Conservation (phyloP, 192 early-diverging fungal species). For the Backusella tarrabulga region DNA sequence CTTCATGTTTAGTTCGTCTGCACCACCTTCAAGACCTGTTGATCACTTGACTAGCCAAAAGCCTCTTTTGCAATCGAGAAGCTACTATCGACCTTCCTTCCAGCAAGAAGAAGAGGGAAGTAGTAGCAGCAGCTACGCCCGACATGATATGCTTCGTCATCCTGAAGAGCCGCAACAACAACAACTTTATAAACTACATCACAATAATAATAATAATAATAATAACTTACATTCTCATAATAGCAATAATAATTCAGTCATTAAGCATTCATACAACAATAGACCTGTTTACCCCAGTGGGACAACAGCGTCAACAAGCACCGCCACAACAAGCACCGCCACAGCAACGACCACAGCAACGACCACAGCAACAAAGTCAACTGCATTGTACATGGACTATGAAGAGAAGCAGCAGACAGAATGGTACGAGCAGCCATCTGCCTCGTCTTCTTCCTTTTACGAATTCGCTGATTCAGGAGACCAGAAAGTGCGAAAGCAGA, state of each 20-base stretch:
- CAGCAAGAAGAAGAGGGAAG: neutral
- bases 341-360: neutral
- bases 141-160: conserved; percentile 1
- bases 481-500: conserved; percentile 52
- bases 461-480: conserved; percentile 27
- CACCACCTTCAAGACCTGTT: conserved; percentile 10
- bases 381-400: neutral
- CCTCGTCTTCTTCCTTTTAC: conserved; percentile 1
- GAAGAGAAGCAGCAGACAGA: neutral
- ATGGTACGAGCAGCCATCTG: neutral
- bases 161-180: neutral
- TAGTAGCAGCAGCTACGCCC: neutral
- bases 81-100: neutral
- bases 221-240: neutral
- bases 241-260: conserved; percentile 1
- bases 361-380: neutral
- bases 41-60: conserved; percentile 8
- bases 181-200: conserved; percentile 5
- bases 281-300: conserved; percentile 1
- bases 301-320: neutral
- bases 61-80: conserved; percentile 8
- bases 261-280: neutral
- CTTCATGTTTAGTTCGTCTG: conserved; percentile 18
- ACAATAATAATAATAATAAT: neutral
- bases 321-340: neutral